Evolutionary conservation across 371 early-diverging fungal species (phyloP), one percentile per base, ranked within the genome.

Genomic region (Lichtheimia ornata): DNA sequence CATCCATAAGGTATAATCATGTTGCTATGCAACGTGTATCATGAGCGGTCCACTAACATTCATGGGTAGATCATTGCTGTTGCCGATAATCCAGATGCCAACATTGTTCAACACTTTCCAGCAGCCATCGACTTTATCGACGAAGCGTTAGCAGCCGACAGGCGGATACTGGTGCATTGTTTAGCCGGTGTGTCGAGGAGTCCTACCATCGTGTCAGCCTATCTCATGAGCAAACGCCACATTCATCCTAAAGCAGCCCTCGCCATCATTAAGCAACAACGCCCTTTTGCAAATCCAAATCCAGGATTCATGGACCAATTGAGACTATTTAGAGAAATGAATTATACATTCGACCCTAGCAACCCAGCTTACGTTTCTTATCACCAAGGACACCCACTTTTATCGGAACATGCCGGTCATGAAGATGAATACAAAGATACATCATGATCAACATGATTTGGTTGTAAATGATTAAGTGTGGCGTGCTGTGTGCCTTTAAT

Each of bases 221-320:
- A 88, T 70, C 52, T 92, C 56, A 94, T 94, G 92, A 73, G 79
- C 62, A 71, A 65, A 25, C 65, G 76, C 18, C 64, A 61, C 2
- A 25, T 87, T 27, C 58, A 80, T 12, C 72, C 63, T 0, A 74
- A 77, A 53, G 82, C 81, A 41, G 91, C 92, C 1, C 53, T 92
- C 20, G 77, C 70, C 0, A 30, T 56, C 2, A 72, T 92, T 20
- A 80, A 84, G 56, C 66, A 63, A 14, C 71, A 64, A 40, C 72
- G 92, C 43, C 83, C 81, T 0, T 82, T 86, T 74, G 81, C 74
- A 3, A 71, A 71, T n/a, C 93, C 93, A 1, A 94, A 94, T 63
- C 68, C 74, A 24, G 93, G 94, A 5, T 94, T 94, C 61, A 42
- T 82, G 40, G 66, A 76, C 1, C 94, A 93, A 62, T 70, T 92